These are phyloP conservation scores for Pestalotiopsis sp. DNA, from an alignment of 2,329 filamentous ascomycete species.

Conservation along the genomic window DNA sequence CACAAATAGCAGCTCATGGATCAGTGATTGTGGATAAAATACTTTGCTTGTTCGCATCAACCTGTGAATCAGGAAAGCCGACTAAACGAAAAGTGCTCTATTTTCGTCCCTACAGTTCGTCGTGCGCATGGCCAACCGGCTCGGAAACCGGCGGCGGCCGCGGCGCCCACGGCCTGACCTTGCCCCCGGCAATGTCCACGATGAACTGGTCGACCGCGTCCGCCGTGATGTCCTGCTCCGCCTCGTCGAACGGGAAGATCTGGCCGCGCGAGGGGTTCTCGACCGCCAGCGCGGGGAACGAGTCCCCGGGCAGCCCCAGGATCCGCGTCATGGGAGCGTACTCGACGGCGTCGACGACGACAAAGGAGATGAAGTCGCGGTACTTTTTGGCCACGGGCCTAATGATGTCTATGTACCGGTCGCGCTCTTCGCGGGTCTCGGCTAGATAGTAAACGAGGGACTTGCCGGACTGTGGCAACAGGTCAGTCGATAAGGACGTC, in stretches of 20 bases:
- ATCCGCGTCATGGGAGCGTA: constrained; percentile 45
- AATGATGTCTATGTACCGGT: constrained; percentile 38
- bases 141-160: constrained; percentile 12
- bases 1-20: too few relatives aligned
- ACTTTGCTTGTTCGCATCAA: too few relatives aligned
- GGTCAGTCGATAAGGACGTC: too few relatives aligned
- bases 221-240: constrained; percentile 28
- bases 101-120: constrained; percentile 29
- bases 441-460: constrained; percentile 42
- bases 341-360: constrained; percentile 47
- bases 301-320: constrained; percentile 37
- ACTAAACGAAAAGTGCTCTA: too few relatives aligned
- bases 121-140: constrained; percentile 16
- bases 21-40: too few relatives aligned
- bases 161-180: constrained; percentile 41
- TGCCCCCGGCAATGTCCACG: constrained; percentile 45
- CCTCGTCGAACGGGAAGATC: constrained; percentile 40
- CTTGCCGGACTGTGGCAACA: constrained; percentile 34
- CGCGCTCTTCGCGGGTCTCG: constrained; percentile 29
- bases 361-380: constrained; percentile 49
- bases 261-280: constrained; percentile 47
- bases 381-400: constrained; percentile 46
- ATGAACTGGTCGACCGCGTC: constrained; percentile 45
- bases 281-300: constrained; percentile 40
- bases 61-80: too few relatives aligned